phyloP scores from a whole-genome alignment of 2,329 filamentous ascomycete genomes.

The Lecanicillium sp. region DNA sequence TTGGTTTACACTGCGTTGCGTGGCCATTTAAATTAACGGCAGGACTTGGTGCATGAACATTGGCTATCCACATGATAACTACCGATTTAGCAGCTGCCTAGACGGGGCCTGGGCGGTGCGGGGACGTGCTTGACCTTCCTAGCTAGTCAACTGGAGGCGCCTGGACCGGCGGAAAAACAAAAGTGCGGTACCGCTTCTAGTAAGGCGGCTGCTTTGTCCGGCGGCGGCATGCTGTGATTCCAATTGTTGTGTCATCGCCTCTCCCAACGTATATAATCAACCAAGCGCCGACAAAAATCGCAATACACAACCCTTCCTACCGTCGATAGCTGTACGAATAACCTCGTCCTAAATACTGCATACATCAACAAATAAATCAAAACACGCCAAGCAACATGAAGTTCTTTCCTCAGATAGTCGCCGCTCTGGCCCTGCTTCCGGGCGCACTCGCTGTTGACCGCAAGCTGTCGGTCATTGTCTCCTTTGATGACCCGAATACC shows the following conservation, averaged over 20 bases:
- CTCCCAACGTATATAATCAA: background rate
- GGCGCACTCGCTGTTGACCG: constrained; percentile 56
- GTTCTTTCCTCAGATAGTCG: constrained; percentile 45
- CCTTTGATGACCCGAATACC: constrained; percentile 60
- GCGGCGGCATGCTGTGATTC: background rate
- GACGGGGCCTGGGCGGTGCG: background rate
- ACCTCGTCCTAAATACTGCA: too few species aligned
- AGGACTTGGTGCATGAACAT: too few species aligned
- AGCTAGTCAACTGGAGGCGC: too few species aligned
- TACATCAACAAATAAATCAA: background rate
- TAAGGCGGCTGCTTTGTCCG: background rate
- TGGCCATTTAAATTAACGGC: too few species aligned
- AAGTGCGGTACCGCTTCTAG: background rate
- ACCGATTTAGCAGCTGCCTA: background rate
- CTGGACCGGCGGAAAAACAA: background rate
- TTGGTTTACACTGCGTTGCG: too few species aligned
- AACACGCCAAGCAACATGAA: constrained; percentile 53
- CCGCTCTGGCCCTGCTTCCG: constrained; percentile 52
- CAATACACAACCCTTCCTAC: background rate
- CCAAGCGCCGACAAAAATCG: background rate
- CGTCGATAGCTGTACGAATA: background rate
- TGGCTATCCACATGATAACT: too few species aligned
- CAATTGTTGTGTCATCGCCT: constrained; percentile 1
- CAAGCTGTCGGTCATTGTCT: constrained; percentile 71
- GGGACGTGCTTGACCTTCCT: background rate